Conservation (phyloP, 2,329 filamentous ascomycete genomes). For the Cladosporium halotolerans region DNA sequence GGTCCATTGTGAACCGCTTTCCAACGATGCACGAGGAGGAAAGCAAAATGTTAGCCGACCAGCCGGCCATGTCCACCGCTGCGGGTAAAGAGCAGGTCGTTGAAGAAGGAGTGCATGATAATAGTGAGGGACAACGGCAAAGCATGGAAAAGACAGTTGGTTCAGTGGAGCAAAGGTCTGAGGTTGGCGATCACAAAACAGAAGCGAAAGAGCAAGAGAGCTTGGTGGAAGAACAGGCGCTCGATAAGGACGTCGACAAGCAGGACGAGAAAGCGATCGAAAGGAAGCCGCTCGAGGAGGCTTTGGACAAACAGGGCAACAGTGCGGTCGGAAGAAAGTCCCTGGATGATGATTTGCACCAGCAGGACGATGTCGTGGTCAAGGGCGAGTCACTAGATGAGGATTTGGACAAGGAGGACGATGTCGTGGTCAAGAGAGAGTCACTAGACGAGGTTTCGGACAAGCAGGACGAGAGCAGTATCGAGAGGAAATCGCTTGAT, state of each 20-base stretch:
- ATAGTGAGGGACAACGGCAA: too few species aligned
- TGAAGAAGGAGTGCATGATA: not conserved
- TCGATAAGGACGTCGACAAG: not conserved
- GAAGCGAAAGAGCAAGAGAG: not conserved
- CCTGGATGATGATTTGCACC: too few species aligned
- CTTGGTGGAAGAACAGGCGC: not conserved
- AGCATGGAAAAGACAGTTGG: too few species aligned
- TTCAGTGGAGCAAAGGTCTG: not conserved
- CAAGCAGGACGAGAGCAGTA: not conserved
- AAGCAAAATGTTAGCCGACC: not conserved
- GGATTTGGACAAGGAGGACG: too few species aligned
- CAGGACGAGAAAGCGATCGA: not conserved
- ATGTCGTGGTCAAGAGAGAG: too few species aligned
- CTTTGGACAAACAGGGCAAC: not conserved
- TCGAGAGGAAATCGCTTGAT: not conserved
- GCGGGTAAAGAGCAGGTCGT: not conserved
- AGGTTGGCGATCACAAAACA: not conserved
- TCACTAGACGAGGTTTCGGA: too few species aligned
- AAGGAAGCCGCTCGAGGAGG: not conserved
- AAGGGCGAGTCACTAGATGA: too few species aligned
- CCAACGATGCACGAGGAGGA: constrained; percentile 3
- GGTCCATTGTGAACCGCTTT: not conserved
- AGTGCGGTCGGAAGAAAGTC: not conserved
- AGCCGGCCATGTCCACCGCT: not conserved
- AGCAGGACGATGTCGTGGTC: too few species aligned